Conservation (phyloP, 352 stramenopile species). For the Globisporangium okanoganense region DNA sequence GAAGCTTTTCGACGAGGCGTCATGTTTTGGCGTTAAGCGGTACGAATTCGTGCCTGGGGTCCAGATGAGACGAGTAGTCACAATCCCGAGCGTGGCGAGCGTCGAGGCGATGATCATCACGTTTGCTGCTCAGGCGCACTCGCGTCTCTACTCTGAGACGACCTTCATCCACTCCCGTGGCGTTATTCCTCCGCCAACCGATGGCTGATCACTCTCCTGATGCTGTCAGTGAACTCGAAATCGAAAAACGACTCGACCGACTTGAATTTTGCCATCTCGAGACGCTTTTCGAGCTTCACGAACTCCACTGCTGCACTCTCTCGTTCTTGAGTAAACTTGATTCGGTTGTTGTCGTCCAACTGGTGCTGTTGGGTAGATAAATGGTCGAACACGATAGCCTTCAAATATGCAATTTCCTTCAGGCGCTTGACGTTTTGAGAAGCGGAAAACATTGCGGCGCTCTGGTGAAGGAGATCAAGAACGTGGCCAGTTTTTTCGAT, state of each 20-base stretch:
- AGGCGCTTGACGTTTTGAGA: constrained; percentile 32
- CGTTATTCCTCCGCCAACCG: constrained; percentile 1
- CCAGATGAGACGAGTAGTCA: constrained; percentile 20
- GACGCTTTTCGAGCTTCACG: constrained; percentile 20
- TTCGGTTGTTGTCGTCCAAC: neutral
- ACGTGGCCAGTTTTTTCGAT: neutral
- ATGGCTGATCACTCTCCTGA: constrained; percentile 10
- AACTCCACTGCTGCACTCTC: constrained; percentile 28
- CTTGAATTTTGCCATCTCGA: constrained; percentile 24
- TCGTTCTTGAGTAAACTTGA: neutral
- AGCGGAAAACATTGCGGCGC: constrained; percentile 26
- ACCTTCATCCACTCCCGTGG: constrained; percentile 2
- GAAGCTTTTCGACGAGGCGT: constrained; percentile 61
- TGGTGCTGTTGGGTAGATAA: constrained; percentile 1
- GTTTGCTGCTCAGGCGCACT: constrained; percentile 34
- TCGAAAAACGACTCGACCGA: constrained; percentile 32
- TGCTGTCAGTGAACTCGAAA: constrained; percentile 21
- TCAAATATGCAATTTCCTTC: constrained; percentile 39
- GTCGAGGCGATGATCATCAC: constrained; percentile 20
- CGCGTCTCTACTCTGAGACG: constrained; percentile 15
- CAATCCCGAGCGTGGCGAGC: constrained; percentile 15
- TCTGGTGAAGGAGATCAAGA: constrained; percentile 26
- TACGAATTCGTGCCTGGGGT: constrained; percentile 15
- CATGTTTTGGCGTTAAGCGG: constrained; percentile 63
- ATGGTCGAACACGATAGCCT: constrained; percentile 39